These are phyloP conservation scores for Picea abies DNA, from an alignment of 83 land plant species.

Conservation along the genomic window DNA sequence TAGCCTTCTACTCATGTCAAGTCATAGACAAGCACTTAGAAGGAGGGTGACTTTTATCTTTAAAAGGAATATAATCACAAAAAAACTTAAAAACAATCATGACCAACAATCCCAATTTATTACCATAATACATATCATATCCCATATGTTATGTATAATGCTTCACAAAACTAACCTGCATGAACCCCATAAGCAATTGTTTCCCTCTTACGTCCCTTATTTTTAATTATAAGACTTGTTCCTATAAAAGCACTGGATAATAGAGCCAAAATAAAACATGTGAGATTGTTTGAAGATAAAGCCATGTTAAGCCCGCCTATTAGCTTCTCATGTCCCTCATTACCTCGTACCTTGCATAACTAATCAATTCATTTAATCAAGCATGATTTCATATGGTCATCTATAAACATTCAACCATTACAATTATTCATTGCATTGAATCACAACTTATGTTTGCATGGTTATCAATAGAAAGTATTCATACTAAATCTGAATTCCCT, in stretches of 20 bases:
- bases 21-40: neutral
- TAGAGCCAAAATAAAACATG: constrained; percentile 70
- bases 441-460: too few species aligned
- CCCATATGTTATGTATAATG: neutral
- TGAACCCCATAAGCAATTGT: constrained; percentile 79
- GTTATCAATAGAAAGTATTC: too few species aligned
- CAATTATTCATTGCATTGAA: too few species aligned
- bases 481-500: too few species aligned
- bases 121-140: too few species aligned
- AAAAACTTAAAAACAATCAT: neutral
- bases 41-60: neutral
- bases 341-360: too few species aligned
- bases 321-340: neutral
- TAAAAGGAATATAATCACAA: neutral
- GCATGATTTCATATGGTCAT: too few species aligned
- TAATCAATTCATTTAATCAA: too few species aligned
- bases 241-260: constrained; percentile 90
- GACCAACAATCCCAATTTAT: too few species aligned
- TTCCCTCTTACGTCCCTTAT: constrained; percentile 80
- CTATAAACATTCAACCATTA: too few species aligned
- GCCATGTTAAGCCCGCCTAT: neutral
- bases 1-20: constrained; percentile 70
- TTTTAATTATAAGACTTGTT: constrained; percentile 87
- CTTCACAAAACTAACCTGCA: constrained; percentile 48
- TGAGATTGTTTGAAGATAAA: constrained; percentile 55